Evolutionary conservation across 2,329 filamentous ascomycete genomes (phyloP), one percentile per base, ranked within the genome.

Genomic region (Scedosporium aurantiacum): DNA sequence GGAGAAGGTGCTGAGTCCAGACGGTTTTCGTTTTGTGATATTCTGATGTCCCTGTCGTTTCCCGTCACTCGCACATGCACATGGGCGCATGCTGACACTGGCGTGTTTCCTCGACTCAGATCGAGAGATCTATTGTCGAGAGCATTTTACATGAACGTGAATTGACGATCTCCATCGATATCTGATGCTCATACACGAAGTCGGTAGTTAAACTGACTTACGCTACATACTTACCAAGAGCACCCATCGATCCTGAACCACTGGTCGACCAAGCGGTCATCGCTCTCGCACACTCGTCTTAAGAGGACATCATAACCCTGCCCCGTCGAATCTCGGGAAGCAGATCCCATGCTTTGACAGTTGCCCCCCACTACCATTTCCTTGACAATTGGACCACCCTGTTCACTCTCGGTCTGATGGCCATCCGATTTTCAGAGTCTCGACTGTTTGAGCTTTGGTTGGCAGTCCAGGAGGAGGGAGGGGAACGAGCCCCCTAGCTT

Each of bases 391-490:
- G 43, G 23, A 23, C 25, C 52, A 47, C 47, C 60, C 60, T 61
- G 52, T 32, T 41, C 52, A 61, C 60, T 61, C 28, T 61, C 60
- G 60, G 60, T 54, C 59, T 45, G 52, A 57, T 27, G 40, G 16
- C 41, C 60, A 50, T 61, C 60, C 60, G 60, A 61, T 61, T 16
- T 41, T 41, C 32, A 18, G 25, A 50, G 47, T 21, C 6, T 47
- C 23, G 21, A 32, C n/a, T 56, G 59, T 61, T 56, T 50, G 58
- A 60, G 58, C n/a, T 21, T 41, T n/a, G 57, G 18, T 37, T 37
- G 32, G 32, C 3, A 8, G 6, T 37, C 8, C 32, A 6, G 28
- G 28, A 8, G 28, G 6, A 37, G 8, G 32, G 32, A 10, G 10
- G 32, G 2, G 14, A 37, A 10, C 32, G 10, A 37, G 10, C 2